Base-by-base conservation (phyloP, 495 filamentous ascomycete species). In the Evernia prunastri region DNA sequence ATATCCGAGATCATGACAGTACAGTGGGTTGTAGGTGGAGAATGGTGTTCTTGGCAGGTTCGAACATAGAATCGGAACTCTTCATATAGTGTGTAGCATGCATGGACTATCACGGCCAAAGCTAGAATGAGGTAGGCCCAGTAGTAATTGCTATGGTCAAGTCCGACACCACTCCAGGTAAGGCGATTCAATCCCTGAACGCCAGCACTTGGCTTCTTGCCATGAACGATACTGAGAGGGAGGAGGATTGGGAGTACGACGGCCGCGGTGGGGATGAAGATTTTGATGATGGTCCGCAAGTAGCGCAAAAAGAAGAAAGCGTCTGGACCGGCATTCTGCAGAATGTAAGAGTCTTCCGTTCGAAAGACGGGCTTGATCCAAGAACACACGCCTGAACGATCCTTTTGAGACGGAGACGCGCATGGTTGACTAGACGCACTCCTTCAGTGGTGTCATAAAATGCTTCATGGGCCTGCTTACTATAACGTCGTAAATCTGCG, bases 231-330 rank as follows among this genome's bases (percentile, higher is more conserved):
- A 27, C 37, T 64, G 17, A 64, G 36, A 17, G 63, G 47, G 10
- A 64, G n/a, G 3, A 64, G 37, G n/a, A 17, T 33, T 31, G 56
- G 39, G 10, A 64, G 39, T 23, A 59, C 37, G 20, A 60, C 15
- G 11, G 35, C 35, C 1, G 3, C 7, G 0, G 36, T 56, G 9
- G 1, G 2, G 2, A 51, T 47, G 33, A 64, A 64, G 18, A 64
- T 59, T 11, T 33, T 64, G 0, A 64, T 27, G 20, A 60, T 39
- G 49, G 39, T 64, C 25, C 42, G 42, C 31, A 64, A n/a, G n/a
- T 59, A 60, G 11, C 54, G 56, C 49, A 64, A 12, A n/a, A 64
- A 64, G 54, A 64, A 64, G 56, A 59, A 64, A 59, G 56, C 39
- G 31, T 64, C 56, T 35, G 39, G 36, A 23, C 39, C 39, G 2